Conservation (phyloP, 257 asterid genomes). For the Eucommia ulmoides region DNA sequence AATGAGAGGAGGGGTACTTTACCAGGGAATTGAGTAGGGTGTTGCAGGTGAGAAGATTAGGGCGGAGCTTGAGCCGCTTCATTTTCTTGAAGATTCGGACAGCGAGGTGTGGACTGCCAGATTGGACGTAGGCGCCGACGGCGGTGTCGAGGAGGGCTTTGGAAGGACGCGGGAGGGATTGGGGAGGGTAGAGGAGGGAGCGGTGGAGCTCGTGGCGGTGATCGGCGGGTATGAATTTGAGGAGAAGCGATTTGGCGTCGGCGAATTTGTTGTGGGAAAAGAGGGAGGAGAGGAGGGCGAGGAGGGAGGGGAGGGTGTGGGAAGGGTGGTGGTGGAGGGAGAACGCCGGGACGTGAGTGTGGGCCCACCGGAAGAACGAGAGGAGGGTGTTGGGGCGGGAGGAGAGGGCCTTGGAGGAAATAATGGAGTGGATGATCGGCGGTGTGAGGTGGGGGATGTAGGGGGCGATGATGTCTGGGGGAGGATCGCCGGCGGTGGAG, state of each 20-base stretch:
- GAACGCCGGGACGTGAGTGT: conserved; percentile 20
- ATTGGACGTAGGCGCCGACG: conserved; percentile 48
- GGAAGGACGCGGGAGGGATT: conserved; percentile 41
- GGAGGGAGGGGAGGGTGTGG: conserved; percentile 18
- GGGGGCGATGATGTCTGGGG: conserved; percentile 33
- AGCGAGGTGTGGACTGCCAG: conserved; percentile 51
- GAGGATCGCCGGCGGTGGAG: conserved; percentile 34
- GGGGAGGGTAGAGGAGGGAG: conserved; percentile 58
- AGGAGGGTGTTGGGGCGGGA: conserved; percentile 39
- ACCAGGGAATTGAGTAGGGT: conserved; percentile 44
- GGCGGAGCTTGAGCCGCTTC: conserved; percentile 46
- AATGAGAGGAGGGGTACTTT: conserved; percentile 41
- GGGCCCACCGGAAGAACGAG: conserved; percentile 42
- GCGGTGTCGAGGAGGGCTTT: conserved; percentile 42
- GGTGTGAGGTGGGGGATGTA: conserved; percentile 50
- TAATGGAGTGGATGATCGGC: conserved; percentile 43
- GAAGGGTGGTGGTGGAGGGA: conserved; percentile 47
- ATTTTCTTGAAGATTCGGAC: conserved; percentile 60
- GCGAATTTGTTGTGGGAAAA: conserved; percentile 36
- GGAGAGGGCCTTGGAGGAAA: conserved; percentile 45
- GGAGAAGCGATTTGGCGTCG: conserved; percentile 50
- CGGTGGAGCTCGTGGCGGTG: conserved; percentile 60
- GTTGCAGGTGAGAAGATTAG: conserved; percentile 42
- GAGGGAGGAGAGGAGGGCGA: conserved; percentile 42
- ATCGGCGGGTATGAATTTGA: conserved; percentile 40